Percentiles rank a stretch among this genome's conserved stretches.
Evolutionary conservation across 768 basidiomycete genomes (phyloP).

Genomic region (Leccinum subgranulosum): DNA sequence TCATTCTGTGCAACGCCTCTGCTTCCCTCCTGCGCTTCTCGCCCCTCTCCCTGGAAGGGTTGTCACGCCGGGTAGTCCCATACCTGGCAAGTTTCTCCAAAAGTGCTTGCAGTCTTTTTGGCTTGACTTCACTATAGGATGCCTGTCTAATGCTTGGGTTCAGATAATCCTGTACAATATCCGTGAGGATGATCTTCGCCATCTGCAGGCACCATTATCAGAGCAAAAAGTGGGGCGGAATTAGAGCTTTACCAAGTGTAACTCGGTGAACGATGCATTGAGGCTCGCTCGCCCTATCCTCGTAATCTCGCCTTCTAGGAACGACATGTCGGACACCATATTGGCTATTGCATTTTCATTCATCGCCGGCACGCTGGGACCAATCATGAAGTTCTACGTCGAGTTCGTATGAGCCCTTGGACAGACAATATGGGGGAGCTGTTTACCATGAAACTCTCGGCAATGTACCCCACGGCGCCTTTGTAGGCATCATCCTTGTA

Average conservation of each 20-base stretch:
- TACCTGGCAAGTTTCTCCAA: constrained; percentile 77
- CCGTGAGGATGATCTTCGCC: constrained; percentile 65
- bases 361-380: constrained; percentile 69
- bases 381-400: constrained; percentile 70
- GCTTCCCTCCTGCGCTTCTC: constrained; percentile 76
- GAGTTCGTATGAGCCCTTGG: constrained; percentile 3
- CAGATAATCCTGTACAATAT: constrained; percentile 78
- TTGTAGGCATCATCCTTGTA: constrained; percentile 91
- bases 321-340: constrained; percentile 80
- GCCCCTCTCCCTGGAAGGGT: constrained; percentile 56
- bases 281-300: constrained; percentile 71
- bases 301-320: constrained; percentile 84
- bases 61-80: constrained; percentile 61
- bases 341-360: constrained; percentile 91
- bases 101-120: constrained; percentile 67
- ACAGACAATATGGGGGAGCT: neutral
- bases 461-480: constrained; percentile 84
- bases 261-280: constrained; percentile 69
- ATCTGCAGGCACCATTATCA: constrained; percentile 42
- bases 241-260: constrained; percentile 60
- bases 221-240: neutral
- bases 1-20: constrained; percentile 67
- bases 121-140: constrained; percentile 62
- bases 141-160: constrained; percentile 66
- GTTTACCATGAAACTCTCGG: constrained; percentile 83